Evolutionary conservation across 1,139 yeast genomes (phyloP), one percentile per base, ranked within the genome.

Genomic region (Geotrichum fermentans): DNA sequence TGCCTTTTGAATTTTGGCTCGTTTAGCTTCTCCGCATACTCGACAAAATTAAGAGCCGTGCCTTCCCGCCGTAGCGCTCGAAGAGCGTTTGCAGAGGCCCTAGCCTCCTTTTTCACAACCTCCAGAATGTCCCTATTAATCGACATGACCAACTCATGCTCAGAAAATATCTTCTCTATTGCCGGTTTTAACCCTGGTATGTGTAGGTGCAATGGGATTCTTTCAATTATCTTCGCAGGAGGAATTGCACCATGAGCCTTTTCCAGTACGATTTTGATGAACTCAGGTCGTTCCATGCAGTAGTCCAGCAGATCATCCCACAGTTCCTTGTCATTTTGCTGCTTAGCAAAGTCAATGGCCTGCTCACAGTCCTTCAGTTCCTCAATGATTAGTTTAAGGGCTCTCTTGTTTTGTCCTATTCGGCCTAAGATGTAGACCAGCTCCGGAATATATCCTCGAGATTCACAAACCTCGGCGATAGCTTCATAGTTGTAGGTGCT

Each of bases 331-430:
- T 87, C 95, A 47, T 82, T 79, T 55, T 83, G 80, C 17, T 75
- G 73, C 52, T 77, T 80, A 1, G 92, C 95, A 72, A 89, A 92
- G 14, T 74, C 76, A 32, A 92, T 84, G 0, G 97, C 97, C 57
- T 78, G 74, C 38, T 76, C 75, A 0, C 96, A 92, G 61, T 90
- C 94, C 48, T 82, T 75, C 47, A 89, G 67, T 57, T 85, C 77
- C 56, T 85, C 83, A 35, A 89, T 81, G 20, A 92, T 88, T 46
- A 92, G 70, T 53, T 73, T 74, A 58, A 92, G 68, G 0, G 97
- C 97, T 52, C 78, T 75, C 55, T 76, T 77, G 52, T 82, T 80
- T 56, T 86, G 85, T 1, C 98, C 97, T 26, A 85, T 81, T 59
- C 80, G 80, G 7, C 96, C 95, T 54, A 87, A 74, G 28, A 92